Base-by-base conservation (phyloP, 306 rosid genomes). In the Fagus sylvatica region DNA sequence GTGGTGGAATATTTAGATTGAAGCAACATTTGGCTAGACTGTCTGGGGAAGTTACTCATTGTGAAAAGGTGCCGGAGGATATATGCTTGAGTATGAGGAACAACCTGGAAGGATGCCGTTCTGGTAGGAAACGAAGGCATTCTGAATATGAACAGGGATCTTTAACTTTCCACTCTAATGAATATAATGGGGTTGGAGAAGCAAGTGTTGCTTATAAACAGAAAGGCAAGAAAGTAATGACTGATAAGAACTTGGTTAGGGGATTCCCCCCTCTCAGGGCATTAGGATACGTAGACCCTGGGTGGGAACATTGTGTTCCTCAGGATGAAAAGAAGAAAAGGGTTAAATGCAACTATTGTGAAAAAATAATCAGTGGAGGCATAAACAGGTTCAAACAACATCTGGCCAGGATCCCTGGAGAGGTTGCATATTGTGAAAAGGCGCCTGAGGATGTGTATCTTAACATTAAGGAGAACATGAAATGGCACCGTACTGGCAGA, bases 401-500 rank as follows among this genome's bases (percentile, higher is more conserved):
- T 86, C 79, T 94, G 73, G 98, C 98, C 64, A 90, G 97, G 82
- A 92, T 94, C 86, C 98, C 98, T 60, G 98, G 98, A 43, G 98
- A 94, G 83, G 98, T 94, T 55, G 98, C 98, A 67, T 93, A 97
- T 49, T 92, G 98, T 85, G 91, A 89, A 82, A 87, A 85, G 78
- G 97, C 93, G 55, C 98, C 98, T 28, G 97, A 89, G 64, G 97
- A 91, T 46, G 98, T 92, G 49, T 92, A 83, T 85, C 84, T 85
- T 33, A 91, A 82, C 80, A 94, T 94, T 51, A 94, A 94, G 84
- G 98, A 94, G 74, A 95, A 95, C 79, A 95, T 95, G 98, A 95
- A 92, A 86, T 92, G 98, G 98, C 98, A 95, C 81, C 97, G 98
- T 73, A 92, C 97, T 60, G 98, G 98, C 56, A 87, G 93, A 87